Percentiles rank a stretch among this genome's conserved stretches.
Conservation (phyloP, 1,284 basidiomycete species). For the Lentinus polychrous region DNA sequence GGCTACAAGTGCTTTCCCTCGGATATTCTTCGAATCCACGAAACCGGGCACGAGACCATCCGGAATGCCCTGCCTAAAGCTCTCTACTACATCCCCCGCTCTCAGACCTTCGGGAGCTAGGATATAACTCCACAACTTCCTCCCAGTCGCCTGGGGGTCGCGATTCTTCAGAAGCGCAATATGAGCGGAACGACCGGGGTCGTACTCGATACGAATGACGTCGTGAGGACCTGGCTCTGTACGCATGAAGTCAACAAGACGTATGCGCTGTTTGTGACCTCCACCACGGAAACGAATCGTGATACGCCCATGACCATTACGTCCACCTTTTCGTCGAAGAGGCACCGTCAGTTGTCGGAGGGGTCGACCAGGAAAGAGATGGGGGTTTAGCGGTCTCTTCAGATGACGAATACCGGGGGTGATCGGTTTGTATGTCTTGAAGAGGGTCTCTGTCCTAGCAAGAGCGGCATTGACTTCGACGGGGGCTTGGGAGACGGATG, state of each 20-base stretch:
- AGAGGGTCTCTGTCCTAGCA: conserved; percentile 45
- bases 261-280: conserved; percentile 84
- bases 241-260: conserved; percentile 85
- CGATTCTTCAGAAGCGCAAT: conserved; percentile 81
- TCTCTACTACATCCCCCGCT: conserved; percentile 85
- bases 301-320: conserved; percentile 80
- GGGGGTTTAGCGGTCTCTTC: conserved; percentile 71
- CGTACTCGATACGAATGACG: conserved; percentile 94
- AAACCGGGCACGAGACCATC: conserved; percentile 68
- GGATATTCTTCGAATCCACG: conserved; percentile 31
- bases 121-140: conserved; percentile 75
- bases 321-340: conserved; percentile 80
- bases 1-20: conserved; percentile 43
- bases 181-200: conserved; percentile 90
- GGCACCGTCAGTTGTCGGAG: conserved; percentile 81
- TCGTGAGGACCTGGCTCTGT: conserved; percentile 74
- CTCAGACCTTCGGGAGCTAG: conserved; percentile 86
- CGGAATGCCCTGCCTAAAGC: conserved; percentile 80
- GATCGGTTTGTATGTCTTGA: conserved; percentile 89
- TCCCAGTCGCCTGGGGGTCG: conserved; percentile 38
- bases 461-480: conserved; percentile 29
- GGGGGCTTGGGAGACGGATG: conserved; percentile 17
- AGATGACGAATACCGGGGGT: conserved; percentile 87
- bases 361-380: conserved; percentile 81
- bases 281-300: conserved; percentile 90